A percentile compares a stretch with the other conserved stretches of the same genome.
Evolutionary conservation across 306 rosid genomes (phyloP).

Genomic region (Crotalaria pallida): DNA sequence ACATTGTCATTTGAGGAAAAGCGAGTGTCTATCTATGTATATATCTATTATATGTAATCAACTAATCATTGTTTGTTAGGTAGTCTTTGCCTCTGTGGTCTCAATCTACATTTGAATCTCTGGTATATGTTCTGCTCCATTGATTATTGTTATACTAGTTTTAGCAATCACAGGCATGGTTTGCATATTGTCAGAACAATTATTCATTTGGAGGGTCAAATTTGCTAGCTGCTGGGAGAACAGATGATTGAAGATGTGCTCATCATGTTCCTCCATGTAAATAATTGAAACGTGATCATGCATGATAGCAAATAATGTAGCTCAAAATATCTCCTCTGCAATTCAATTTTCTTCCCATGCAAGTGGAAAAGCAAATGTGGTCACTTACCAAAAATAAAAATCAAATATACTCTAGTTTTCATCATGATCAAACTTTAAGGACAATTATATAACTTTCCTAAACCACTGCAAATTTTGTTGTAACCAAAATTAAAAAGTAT

Average conservation of each 20-base stretch:
- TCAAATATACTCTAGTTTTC: neutral
- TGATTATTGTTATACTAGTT: neutral
- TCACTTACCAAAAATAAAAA: neutral
- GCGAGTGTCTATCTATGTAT: conserved; percentile 46
- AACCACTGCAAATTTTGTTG: too few species aligned
- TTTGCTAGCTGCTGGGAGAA: conserved; percentile 15
- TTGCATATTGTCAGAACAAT: neutral
- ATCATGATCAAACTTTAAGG: neutral
- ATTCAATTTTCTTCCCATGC: neutral
- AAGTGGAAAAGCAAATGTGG: neutral
- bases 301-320: neutral
- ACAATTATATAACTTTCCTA: too few species aligned
- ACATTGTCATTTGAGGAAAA: conserved; percentile 47
- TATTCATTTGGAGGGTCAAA: neutral
- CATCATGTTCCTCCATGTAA: neutral
- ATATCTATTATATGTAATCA: conserved; percentile 81
- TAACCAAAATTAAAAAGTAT: too few species aligned
- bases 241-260: neutral
- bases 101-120: conserved; percentile 35
- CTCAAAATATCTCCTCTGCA: neutral
- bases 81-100: conserved; percentile 34
- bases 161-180: conserved; percentile 19
- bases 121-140: conserved; percentile 4
- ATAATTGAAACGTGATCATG: neutral
- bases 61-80: conserved; percentile 52